Evolutionary conservation across 345 rosid species (phyloP).

Genomic region (Lepidium didymum): DNA sequence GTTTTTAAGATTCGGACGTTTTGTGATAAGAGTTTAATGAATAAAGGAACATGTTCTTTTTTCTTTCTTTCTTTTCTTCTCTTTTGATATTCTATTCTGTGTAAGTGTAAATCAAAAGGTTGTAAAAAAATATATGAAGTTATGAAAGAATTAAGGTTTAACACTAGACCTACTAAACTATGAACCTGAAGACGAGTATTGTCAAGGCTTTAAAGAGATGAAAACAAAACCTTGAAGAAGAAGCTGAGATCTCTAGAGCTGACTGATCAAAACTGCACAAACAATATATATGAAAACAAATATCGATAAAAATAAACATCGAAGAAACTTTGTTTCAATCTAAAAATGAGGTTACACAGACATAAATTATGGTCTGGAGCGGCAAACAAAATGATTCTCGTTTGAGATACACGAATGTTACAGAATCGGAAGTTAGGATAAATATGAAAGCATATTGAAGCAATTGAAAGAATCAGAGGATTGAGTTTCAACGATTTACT

Average conservation of each 20-base stretch:
- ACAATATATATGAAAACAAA: background rate
- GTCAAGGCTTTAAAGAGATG: slow-evolving; percentile 23
- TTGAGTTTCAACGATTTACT: slow-evolving; percentile 19
- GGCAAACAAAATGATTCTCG: background rate
- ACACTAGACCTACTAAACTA: slow-evolving; percentile 1
- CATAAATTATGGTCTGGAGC: background rate
- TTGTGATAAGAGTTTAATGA: slow-evolving; percentile 18
- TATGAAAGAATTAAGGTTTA: background rate
- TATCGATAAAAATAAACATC: slow-evolving; percentile 2
- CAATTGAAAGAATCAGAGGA: slow-evolving; percentile 5
- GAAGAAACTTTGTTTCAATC: background rate
- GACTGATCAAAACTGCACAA: slow-evolving; percentile 21
- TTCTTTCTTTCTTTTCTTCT: background rate
- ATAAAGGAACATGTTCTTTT: slow-evolving; percentile 23
- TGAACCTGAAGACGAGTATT: slow-evolving; percentile 5
- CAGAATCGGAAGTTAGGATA: background rate
- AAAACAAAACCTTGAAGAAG: slow-evolving; percentile 22
- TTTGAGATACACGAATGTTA: slow-evolving; percentile 1
- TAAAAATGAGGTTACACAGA: background rate
- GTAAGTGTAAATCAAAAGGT: background rate
- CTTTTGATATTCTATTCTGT: slow-evolving; percentile 8
- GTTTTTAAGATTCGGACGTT: slow-evolving; percentile 23
- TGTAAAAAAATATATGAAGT: background rate
- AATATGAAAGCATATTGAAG: background rate
- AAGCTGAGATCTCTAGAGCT: slow-evolving; percentile 27